Conservation (phyloP, 768 basidiomycete genomes). For the Tricholoma flavovirens region DNA sequence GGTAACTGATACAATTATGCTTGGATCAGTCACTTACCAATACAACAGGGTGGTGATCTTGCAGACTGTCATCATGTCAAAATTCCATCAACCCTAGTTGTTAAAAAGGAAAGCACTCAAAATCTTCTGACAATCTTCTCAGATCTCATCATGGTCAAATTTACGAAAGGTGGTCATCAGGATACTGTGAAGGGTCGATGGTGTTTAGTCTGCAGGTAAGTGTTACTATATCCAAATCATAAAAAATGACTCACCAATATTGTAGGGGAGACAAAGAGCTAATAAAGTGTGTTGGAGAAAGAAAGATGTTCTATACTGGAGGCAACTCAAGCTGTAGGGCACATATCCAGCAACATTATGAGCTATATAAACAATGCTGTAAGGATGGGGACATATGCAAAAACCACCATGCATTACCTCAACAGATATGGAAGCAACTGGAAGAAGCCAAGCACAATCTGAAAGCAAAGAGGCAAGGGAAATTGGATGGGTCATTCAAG, state of each 20-base stretch:
- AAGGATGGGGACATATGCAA: not conserved
- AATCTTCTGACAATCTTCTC: constrained; percentile 3
- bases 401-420: not conserved
- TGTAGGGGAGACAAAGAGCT: not conserved
- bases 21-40: not conserved
- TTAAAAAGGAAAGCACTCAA: not conserved
- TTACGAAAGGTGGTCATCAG: not conserved
- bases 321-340: not conserved
- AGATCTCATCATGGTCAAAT: constrained; percentile 1
- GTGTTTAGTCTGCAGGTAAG: constrained; percentile 1
- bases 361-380: not conserved
- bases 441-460: not conserved
- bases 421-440: not conserved
- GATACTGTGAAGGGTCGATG: not conserved
- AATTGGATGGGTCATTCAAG: not conserved
- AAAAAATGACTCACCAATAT: not conserved
- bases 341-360: not conserved
- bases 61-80: not conserved
- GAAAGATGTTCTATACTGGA: not conserved
- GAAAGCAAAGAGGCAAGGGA: not conserved
- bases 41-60: not conserved
- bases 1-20: not conserved
- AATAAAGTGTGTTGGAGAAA: not conserved
- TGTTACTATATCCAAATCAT: not conserved
- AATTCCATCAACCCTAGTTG: not conserved